Conservation (phyloP, 1,139 yeast species). For the Yamadazyma diospyri region DNA sequence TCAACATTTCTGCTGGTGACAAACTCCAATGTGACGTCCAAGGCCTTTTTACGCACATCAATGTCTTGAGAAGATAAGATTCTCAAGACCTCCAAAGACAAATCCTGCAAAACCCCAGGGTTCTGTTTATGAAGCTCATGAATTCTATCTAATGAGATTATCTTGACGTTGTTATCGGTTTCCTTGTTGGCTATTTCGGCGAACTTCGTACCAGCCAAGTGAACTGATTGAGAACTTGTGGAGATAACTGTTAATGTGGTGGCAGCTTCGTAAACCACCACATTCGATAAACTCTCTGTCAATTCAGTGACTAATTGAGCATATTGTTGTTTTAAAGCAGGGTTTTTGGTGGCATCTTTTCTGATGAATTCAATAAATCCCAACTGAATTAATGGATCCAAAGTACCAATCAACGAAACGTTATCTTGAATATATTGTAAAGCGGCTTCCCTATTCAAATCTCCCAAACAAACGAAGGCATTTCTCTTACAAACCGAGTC, state of each 20-base stretch:
- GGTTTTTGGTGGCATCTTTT: slow-evolving; percentile 65
- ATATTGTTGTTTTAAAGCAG: slow-evolving; percentile 68
- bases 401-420: slow-evolving; percentile 55
- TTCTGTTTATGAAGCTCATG: slow-evolving; percentile 68
- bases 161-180: slow-evolving; percentile 88
- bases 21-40: slow-evolving; percentile 76
- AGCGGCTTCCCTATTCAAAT: slow-evolving; percentile 81
- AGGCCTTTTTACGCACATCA: slow-evolving; percentile 86
- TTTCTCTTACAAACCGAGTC: slow-evolving; percentile 95
- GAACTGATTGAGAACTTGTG: slow-evolving; percentile 60
- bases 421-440: slow-evolving; percentile 77
- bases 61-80: slow-evolving; percentile 84
- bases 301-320: slow-evolving; percentile 69
- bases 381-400: slow-evolving; percentile 84
- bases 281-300: slow-evolving; percentile 66
- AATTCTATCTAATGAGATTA: slow-evolving; percentile 86
- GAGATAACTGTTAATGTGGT: slow-evolving; percentile 76
- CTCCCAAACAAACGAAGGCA: slow-evolving; percentile 86
- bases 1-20: slow-evolving; percentile 88
- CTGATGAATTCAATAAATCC: slow-evolving; percentile 90
- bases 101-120: slow-evolving; percentile 84
- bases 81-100: slow-evolving; percentile 81
- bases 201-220: slow-evolving; percentile 77
- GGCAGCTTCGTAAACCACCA: slow-evolving; percentile 91
- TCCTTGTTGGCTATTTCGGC: slow-evolving; percentile 88